Percentiles rank a stretch among this genome's conserved stretches.
phyloP scores from a whole-genome alignment of 345 rosid species.

The Citrus mangshanensis region DNA sequence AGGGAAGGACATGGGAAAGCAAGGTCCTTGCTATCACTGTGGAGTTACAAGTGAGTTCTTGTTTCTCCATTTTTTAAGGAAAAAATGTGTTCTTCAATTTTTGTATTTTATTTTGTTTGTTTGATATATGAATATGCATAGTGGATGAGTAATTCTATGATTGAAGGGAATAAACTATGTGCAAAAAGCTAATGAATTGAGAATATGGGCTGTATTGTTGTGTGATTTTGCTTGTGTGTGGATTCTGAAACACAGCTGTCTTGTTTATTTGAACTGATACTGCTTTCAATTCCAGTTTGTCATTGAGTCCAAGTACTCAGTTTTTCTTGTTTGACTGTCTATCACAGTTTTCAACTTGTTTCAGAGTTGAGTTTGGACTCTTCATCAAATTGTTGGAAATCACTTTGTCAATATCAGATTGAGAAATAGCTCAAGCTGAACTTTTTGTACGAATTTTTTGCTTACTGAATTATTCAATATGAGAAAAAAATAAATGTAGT shows the following conservation, averaged over 20 bases:
- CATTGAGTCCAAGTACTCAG: slow-evolving; percentile 3
- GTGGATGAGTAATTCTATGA: slow-evolving; percentile 22
- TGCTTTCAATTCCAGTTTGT: slow-evolving; percentile 16
- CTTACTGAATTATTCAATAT: slow-evolving; percentile 11
- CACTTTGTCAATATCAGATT: slow-evolving; percentile 11
- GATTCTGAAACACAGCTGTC: slow-evolving; percentile 14
- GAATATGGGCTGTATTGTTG: slow-evolving; percentile 21
- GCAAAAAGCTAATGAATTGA: slow-evolving; percentile 20
- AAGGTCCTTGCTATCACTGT: slow-evolving; percentile 97
- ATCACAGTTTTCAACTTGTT: slow-evolving; percentile 17
- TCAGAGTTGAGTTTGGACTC: slow-evolving; percentile 18
- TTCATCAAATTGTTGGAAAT: slow-evolving; percentile 22
- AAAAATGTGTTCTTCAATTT: slow-evolving; percentile 14
- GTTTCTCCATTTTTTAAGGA: slow-evolving; percentile 39
- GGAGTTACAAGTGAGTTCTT: slow-evolving; percentile 98
- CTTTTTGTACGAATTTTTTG: slow-evolving; percentile 2
- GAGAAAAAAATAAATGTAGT: background rate
- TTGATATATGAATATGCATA: slow-evolving; percentile 12
- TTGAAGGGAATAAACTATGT: slow-evolving; percentile 16
- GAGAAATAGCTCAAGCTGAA: slow-evolving; percentile 16
- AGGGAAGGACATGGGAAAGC: slow-evolving; percentile 77
- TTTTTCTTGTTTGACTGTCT: slow-evolving; percentile 21
- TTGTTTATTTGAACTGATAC: slow-evolving; percentile 11
- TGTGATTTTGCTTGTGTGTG: slow-evolving; percentile 26
- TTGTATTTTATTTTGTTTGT: background rate